A percentile compares a stretch with the other conserved stretches of the same genome.
These are phyloP conservation scores for Penstemon barbatus DNA, from an alignment of 257 asterid species.

Conservation along the genomic window DNA sequence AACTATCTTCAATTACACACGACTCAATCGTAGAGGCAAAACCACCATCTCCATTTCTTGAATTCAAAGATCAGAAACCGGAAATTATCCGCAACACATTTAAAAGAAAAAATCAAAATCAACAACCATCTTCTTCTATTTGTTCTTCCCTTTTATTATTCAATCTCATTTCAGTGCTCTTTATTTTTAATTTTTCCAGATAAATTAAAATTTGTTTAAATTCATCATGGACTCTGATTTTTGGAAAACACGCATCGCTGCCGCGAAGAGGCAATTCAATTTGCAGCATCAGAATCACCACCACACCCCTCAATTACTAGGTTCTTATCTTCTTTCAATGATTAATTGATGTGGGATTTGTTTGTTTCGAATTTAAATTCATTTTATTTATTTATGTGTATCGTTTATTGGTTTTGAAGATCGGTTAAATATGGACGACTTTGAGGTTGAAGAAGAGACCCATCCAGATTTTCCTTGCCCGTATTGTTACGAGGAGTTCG, in stretches of 20 bases:
- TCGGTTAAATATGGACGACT: constrained; percentile 62
- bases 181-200: neutral
- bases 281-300: constrained; percentile 46
- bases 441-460: constrained; percentile 77
- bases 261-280: constrained; percentile 75
- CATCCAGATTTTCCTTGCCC: constrained; percentile 79
- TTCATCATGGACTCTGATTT: constrained; percentile 73
- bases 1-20: constrained; percentile 12
- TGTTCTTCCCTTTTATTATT: constrained; percentile 10
- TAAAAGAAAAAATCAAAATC: no score
- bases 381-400: neutral
- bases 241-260: constrained; percentile 74
- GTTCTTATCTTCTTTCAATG: constrained; percentile 37
- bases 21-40: constrained; percentile 34
- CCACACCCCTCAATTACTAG: constrained; percentile 44
- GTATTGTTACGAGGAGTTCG: constrained; percentile 80
- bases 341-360: neutral
- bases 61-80: constrained; percentile 18
- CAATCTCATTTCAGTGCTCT: constrained; percentile 20
- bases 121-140: constrained; percentile 4
- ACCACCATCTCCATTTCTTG: constrained; percentile 23
- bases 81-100: neutral
- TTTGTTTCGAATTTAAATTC: constrained; percentile 3
- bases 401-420: constrained; percentile 37
- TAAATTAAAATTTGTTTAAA: neutral